Percentiles rank a stretch among this genome's conserved stretches.
Conservation (phyloP, 768 basidiomycete genomes). For the Mrakia hoshinonis region DNA sequence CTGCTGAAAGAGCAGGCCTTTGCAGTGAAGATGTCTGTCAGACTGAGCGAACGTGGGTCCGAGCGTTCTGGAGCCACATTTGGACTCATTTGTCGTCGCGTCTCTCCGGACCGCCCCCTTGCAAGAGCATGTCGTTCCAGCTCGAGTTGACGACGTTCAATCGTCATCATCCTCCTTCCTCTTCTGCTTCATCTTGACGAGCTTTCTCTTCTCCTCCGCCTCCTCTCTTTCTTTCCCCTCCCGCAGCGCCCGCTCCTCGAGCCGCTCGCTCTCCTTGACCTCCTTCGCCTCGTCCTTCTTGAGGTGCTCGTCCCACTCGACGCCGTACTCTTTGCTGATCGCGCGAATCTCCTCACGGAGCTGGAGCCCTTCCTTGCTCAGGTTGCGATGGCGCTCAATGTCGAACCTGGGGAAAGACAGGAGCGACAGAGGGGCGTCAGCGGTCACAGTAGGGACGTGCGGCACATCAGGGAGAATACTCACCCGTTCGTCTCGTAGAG, state of each 20-base stretch:
- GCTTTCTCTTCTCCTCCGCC: neutral
- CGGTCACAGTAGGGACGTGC: neutral
- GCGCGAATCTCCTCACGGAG: conserved; percentile 8
- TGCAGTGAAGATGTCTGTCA: too few species aligned
- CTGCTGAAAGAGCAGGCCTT: too few species aligned
- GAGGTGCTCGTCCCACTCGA: conserved; percentile 12
- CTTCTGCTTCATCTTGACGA: neutral
- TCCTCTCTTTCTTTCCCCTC: conserved; percentile 1
- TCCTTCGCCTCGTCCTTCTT: neutral
- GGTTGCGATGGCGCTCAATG: conserved; percentile 4
- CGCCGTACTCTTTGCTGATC: conserved; percentile 21
- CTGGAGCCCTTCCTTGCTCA: neutral
- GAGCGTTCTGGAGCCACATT: too few species aligned
- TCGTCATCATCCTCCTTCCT: conserved; percentile 4
- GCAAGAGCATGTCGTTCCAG: neutral
- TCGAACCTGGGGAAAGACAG: conserved; percentile 6
- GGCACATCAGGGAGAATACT: neutral
- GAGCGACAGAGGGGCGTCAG: neutral
- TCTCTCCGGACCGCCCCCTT: too few species aligned
- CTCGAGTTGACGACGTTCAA: neutral
- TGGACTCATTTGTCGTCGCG: too few species aligned
- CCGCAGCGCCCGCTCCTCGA: neutral
- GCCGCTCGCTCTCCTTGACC: neutral
- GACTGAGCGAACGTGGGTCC: too few species aligned
- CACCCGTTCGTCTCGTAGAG: conserved; percentile 17